Evolutionary conservation across 108 stramenopile genomes (phyloP).

Genomic region (Fragilaria crotonensis): DNA sequence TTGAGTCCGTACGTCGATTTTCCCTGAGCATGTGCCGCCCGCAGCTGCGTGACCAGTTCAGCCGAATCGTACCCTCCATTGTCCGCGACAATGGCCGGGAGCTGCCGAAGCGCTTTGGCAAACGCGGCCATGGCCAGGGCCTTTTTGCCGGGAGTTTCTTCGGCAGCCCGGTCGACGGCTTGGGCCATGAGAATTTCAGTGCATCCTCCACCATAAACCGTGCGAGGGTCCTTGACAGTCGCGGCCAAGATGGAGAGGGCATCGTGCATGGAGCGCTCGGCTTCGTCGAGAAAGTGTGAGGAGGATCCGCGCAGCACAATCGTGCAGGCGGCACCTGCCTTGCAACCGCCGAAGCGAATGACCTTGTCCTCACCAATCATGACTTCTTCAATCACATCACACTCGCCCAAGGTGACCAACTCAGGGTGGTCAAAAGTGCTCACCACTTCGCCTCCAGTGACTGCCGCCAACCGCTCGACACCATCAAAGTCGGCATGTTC

Average conservation of each 20-base stretch:
- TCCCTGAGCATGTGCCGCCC: constrained; percentile 88
- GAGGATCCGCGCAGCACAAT: constrained; percentile 97
- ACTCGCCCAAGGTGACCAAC: constrained; percentile 88
- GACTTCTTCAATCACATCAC: constrained; percentile 84
- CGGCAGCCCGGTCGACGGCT: constrained; percentile 87
- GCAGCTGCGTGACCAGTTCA: constrained; percentile 92
- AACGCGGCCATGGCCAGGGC: constrained; percentile 98
- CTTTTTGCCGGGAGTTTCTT: constrained; percentile 92
- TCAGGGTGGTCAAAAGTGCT: constrained; percentile 99
- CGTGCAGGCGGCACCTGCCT: constrained; percentile 93
- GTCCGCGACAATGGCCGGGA: constrained; percentile 98
- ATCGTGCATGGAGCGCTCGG: constrained; percentile 96
- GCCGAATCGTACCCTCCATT: constrained; percentile 99
- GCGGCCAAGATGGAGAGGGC: constrained; percentile 93
- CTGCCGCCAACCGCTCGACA: constrained; percentile 94
- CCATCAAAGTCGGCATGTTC: constrained; percentile 99
- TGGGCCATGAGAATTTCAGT: constrained; percentile 90
- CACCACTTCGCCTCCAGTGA: constrained; percentile 94
- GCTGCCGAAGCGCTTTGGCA: constrained; percentile 88
- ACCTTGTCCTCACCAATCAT: constrained; percentile 99
- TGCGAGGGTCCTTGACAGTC: constrained; percentile 92
- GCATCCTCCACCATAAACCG: constrained; percentile 96
- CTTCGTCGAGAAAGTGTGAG: constrained; percentile 94
- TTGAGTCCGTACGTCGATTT: constrained; percentile 85
- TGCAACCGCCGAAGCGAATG: constrained; percentile 90